Evolutionary conservation across 2,329 filamentous ascomycete species (phyloP).

Genomic region (Chaetomiaceae sp.): DNA sequence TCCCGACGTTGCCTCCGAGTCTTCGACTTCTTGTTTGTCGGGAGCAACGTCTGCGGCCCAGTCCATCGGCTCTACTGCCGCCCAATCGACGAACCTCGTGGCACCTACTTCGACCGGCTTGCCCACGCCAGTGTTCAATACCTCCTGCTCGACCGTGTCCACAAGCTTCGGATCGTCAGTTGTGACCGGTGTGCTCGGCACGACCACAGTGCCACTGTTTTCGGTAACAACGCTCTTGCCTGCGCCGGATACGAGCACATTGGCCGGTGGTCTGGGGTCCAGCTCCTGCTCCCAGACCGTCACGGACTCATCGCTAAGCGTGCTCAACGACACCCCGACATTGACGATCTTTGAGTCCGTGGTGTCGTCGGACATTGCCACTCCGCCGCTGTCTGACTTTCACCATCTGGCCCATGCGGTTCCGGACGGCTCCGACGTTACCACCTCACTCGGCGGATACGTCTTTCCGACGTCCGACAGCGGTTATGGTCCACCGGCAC

Average conservation of each 20-base stretch:
- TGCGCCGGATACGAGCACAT: background rate
- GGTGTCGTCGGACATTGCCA: background rate
- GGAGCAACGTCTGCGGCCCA: slow-evolving; percentile 5
- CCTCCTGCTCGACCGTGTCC: slow-evolving; percentile 16
- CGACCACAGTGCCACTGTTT: background rate
- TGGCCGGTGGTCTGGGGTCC: background rate
- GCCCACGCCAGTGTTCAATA: slow-evolving; percentile 10
- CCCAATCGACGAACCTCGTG: too few relatives aligned
- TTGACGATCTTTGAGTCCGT: background rate
- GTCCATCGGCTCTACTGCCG: slow-evolving; percentile 12
- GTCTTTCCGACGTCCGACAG: slow-evolving; percentile 6
- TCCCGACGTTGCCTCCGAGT: background rate
- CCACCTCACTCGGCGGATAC: slow-evolving; percentile 10
- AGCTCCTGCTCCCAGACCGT: slow-evolving; percentile 8
- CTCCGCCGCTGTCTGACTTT: slow-evolving; percentile 16
- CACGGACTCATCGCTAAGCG: background rate
- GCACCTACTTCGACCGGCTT: too few relatives aligned
- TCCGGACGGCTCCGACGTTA: background rate
- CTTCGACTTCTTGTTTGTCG: background rate
- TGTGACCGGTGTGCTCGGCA: background rate
- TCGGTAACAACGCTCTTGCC: slow-evolving; percentile 12
- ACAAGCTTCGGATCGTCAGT: slow-evolving; percentile 8
- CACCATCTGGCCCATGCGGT: slow-evolving; percentile 4
- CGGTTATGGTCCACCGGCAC: slow-evolving; percentile 8
- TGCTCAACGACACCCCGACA: background rate